Base-by-base conservation (phyloP, 495 filamentous ascomycete genomes). In the Aspergillus heteromorphus region DNA sequence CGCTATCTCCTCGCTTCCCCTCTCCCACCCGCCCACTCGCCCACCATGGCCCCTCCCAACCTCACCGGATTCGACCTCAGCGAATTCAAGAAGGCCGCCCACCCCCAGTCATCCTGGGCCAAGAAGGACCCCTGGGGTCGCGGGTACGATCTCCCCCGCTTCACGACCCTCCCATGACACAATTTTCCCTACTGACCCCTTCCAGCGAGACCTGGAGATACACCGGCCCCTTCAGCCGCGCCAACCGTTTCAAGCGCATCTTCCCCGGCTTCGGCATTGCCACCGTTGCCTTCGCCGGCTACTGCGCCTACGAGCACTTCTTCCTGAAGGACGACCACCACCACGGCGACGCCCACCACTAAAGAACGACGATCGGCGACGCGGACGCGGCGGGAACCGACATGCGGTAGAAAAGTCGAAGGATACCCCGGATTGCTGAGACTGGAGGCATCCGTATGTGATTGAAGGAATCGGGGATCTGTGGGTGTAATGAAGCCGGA, bases 211-310 rank as follows among this genome's bases (percentile, higher is more conserved):
- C 87, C 67, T 98, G 93, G 93, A 84, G 93, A 63, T 97, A 95
- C 76, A 83, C 83, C 45, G 95, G 92, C 59, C 86, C 83, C 40
- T 97, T 97, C 80, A 85, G 84, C 53, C 82, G 92, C 49, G 87
- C 73, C 70, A 92, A 95, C 75, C 88, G 93, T 19, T 95, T 96
- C 78, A 88, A 82, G 72, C 75, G 82, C 52, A 75, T 83, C 51
- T 87, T 98, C 72, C 93, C 93, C 25, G 93, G 93, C 45, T 75
- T 98, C 47, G 95, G 93, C 42, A 93, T 89, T 57, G 93, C 91
- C 5, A 87, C 85, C 8, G 92, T 92, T 42, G 91, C 91, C 10
- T 98, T 98, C 70, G 84, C 86, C 31, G 85, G 73, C 45, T 98
- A 98, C 74, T 88, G 91, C 73, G 80, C 79, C 34, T 95, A 89